A percentile compares a stretch with the other conserved stretches of the same genome.
Conservation (phyloP, 345 rosid species). For the Pistacia atlantica region DNA sequence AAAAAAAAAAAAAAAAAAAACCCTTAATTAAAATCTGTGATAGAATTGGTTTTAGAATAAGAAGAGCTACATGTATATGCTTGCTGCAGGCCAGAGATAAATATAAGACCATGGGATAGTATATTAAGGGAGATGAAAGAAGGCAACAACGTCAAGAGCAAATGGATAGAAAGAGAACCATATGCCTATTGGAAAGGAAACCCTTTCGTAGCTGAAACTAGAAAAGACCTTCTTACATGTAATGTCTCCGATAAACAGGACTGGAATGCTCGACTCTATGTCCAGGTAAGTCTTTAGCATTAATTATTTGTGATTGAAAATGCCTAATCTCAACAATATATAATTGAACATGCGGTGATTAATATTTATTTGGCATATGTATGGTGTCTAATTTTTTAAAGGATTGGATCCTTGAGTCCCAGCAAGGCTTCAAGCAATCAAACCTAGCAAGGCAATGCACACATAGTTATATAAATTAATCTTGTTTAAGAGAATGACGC, state of each 20-base stretch:
- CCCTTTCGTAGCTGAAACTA: constrained; percentile 51
- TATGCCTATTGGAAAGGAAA: constrained; percentile 94
- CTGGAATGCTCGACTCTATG: constrained; percentile 80
- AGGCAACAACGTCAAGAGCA: constrained; percentile 42
- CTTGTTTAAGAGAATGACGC: background rate
- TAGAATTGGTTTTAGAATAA: too few species aligned
- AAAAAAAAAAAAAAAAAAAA: too few species aligned
- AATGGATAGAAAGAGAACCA: constrained; percentile 66
- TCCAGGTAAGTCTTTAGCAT: constrained; percentile 40
- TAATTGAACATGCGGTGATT: background rate
- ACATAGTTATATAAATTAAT: constrained; percentile 45
- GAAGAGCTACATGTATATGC: background rate
- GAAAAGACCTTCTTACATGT: constrained; percentile 70
- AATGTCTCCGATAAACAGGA: constrained; percentile 55
- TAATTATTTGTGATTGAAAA: background rate
- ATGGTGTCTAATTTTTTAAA: constrained; percentile 16
- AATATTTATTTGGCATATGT: background rate
- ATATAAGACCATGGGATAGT: constrained; percentile 67
- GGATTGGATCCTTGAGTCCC: constrained; percentile 80
- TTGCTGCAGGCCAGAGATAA: constrained; percentile 65
- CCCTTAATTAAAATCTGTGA: too few species aligned
- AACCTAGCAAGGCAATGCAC: constrained; percentile 71
- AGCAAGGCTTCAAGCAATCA: constrained; percentile 71
- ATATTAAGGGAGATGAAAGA: constrained; percentile 49
- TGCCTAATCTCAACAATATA: too few species aligned